These are phyloP conservation scores for Suillus occidentalis DNA, from an alignment of 768 basidiomycete genomes.

Conservation along the genomic window DNA sequence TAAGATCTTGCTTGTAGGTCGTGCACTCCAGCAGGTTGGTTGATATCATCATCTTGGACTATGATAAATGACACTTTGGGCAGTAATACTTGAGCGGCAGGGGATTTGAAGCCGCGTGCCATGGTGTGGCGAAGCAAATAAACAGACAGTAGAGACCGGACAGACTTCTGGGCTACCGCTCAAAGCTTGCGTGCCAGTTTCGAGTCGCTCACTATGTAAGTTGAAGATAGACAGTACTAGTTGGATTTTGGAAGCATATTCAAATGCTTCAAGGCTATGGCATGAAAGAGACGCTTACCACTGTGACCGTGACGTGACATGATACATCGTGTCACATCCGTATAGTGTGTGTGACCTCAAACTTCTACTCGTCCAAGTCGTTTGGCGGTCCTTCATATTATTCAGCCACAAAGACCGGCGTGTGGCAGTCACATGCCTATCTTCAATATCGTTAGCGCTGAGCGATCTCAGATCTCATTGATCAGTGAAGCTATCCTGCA, in stretches of 20 bases:
- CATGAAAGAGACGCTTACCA: not conserved
- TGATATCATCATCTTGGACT: conserved; percentile 62
- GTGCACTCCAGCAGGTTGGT: conserved; percentile 60
- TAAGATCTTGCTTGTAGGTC: conserved; percentile 64
- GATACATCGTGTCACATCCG: not conserved
- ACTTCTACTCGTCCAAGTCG: too few species aligned
- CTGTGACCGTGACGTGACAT: not conserved
- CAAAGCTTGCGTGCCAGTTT: not conserved
- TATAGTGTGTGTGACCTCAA: not conserved
- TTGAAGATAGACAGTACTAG: not conserved
- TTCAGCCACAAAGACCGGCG: too few species aligned
- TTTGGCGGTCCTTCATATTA: too few species aligned
- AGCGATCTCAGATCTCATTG: not conserved
- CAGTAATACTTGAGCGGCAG: conserved; percentile 39
- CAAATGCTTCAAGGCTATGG: not conserved
- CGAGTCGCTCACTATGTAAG: not conserved
- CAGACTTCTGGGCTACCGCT: not conserved
- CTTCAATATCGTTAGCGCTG: not conserved
- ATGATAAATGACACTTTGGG: conserved; percentile 71
- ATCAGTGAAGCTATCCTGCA: not conserved
- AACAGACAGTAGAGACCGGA: not conserved
- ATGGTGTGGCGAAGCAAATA: conserved; percentile 20
- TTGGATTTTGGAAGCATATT: not conserved
- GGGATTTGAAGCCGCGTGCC: conserved; percentile 40
- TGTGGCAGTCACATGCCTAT: too few species aligned